Evolutionary conservation across 1,284 basidiomycete species (phyloP), one percentile per base, ranked within the genome.

Genomic region (Porodaedalea pini): DNA sequence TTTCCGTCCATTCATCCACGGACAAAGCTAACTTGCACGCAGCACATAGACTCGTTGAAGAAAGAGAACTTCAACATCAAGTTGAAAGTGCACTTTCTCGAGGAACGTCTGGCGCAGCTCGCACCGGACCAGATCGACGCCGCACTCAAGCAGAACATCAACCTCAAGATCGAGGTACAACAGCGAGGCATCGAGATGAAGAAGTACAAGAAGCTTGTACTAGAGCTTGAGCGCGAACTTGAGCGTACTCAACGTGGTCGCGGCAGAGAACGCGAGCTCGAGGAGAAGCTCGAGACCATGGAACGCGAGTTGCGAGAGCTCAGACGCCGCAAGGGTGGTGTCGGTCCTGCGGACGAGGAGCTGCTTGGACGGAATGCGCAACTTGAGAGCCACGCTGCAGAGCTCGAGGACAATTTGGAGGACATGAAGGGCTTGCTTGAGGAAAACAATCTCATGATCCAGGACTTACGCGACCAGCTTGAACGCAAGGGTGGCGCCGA

Each of bases 41-140:
- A 96, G 93, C 90, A 94, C 69, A 92, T 96, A 67, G 92, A 97
- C 73, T 86, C 86, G 62, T 80, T 94, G 65, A 95, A 95, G 77
- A 95, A 94, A 70, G 93, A 97, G 70, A 94, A 95, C 75, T 96
- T 96, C 73, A 90, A 89, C 66, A 86, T 97, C 68, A 95, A 97
- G 70, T 81, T 96, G 54, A 91, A 93, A 63, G 91, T 96, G 4
- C 92, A 94, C 69, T 95, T 96, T 69, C 81, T 95, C 50, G 92
- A 96, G 69, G 92, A 96, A 67, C 88, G 92, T 29, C 81, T 97
- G 13, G 86, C 86, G 1, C 85, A 90, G 66, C 84, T 94, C 58
- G 90, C 92, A 0, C 93, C 94, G 0, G 94, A 96, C 69, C 90
- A 95, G 65, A 88, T 95, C 69, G 90, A 96, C 67, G 86, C 87